Base-by-base conservation (phyloP, 1,139 yeast species). In the Tardiomyces depauwii region DNA sequence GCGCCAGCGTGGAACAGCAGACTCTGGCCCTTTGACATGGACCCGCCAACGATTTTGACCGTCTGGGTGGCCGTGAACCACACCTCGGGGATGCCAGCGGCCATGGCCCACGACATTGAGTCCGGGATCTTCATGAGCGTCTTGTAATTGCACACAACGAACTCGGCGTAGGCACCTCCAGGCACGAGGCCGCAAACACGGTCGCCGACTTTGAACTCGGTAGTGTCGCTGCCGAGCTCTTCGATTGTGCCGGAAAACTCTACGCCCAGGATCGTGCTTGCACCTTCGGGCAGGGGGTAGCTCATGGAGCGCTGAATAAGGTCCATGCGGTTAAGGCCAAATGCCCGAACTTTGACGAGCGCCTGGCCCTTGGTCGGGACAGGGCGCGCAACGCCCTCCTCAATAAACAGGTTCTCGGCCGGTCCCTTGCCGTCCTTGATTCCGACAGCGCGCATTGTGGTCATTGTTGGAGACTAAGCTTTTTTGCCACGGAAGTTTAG, bases 121-220 rank as follows among this genome's bases (percentile, higher is more conserved):
- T 44, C 48, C 2, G 67, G 66, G 18, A 56, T 46, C 13, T 53
- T 53, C 21, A 57, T 47, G 40, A 65, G 48, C n/a, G 60, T 56
- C 21, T 46, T 45, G 9, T 54, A 46, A 18, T 59, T 52, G 44
- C 64, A 61, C 4, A 53, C 57, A 12, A 65, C 60, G 44, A 55
- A 59, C 51, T 66, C 65, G 10, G 70, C 68, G 47, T 64, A 65
- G 2, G 69, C 64, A 5, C 71, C 71, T 11, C 70, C 69, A 5
- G 54, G 50, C 1, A 55, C 62, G 33, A 65, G 51, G 1, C 71
- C 71, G 47, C 62, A 61, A 18, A 66, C 71, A 18, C 51, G 47
- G 39, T 66, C 68, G 13, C 68, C 70, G 6, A 51, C 55, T 10
- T 50, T 51, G 45, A 61, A 60, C 11, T 38, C 32, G 23, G 43